Base-by-base conservation (phyloP, 2,329 filamentous ascomycete species). In the Aspergillus chevalieri region DNA sequence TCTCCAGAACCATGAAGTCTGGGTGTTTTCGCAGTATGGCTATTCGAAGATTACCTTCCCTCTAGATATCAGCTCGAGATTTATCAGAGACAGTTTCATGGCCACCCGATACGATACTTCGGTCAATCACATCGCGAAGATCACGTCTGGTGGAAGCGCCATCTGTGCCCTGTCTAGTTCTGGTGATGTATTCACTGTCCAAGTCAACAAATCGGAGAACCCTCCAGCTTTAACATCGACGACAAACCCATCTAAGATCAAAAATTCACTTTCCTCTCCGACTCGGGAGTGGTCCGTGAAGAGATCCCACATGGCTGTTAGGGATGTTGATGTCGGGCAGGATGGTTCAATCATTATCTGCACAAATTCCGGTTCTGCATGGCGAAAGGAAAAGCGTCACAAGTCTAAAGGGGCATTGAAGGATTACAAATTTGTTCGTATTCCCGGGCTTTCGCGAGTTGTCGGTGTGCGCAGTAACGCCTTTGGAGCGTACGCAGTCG, bases 321-420 rank as follows among this genome's bases (percentile, higher is more conserved):
- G 82, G 47, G 95, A 95, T 51, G 89, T 95, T 2, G 87, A 84
- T 53, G 85, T 97, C 3, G 89, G 91, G 34, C 90, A 95, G 65
- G 87, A 97, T 66, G 93, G 91, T 2, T 95, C 91, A 0, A 89
- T 98, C 56, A 94, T 98, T 48, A 83, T 98, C 54, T 92, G 89
- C 56, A 98, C 93, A 0, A 81, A 90, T 52, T 92, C 90, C 39
- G 93, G 93, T 2, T 92, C 89, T 44, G 92, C 96, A 0, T 98
- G 92, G 92, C 85, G 85, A 57, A 85, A 92, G 51, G 84, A 93
- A 46, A 89, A 89, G 62, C 82, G 93, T 52, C 78, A 81, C 22
- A 95, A 92, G 56, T 84, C 86, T 45, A 94, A 95, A 61, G 75
- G 78, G 30, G 87, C 83, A 59, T 80, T 82, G 10, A 95, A 94